Evolutionary conservation across 805 yeast genomes (phyloP), one percentile per base, ranked within the genome.

Genomic region (Tetrapisispora phaffii): DNA sequence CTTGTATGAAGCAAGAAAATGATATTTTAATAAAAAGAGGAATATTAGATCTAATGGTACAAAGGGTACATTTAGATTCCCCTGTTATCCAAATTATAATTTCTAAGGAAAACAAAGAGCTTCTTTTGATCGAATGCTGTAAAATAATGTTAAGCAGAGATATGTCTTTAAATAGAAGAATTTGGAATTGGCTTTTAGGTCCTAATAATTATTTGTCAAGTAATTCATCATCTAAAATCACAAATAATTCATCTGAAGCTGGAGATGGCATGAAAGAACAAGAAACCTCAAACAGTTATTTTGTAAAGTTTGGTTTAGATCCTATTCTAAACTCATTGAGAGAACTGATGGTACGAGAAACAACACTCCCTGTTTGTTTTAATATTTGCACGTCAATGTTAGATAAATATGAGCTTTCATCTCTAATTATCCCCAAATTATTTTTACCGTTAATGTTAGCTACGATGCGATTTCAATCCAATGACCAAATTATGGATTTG

Each of bases 321-420:
- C 59, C 71, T 1, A 62, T 89, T 9, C 56, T 71, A 0, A 53
- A 63, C 2, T 85, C 87, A 0, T 60, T 93, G 9, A 60, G 76
- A 32, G 68, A 69, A 6, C 60, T 76, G 47, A 63, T 82, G 2
- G 44, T 49, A 20, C 47, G 59, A 38, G 66, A 72, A 42, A 44
- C 54, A 5, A 48, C 56, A 23, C 65, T 76, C 1, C 32, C 55
- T 12, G 74, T 71, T 20, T 79, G 84, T 0, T 80, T 79, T 54
- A 76, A 73, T 39, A 80, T 90, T 7, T 73, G 87, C 2, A 66
- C 81, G 2, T 77, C 94, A 1, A 71, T 89, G 3, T 76, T 89
- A 79, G 97, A 93, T 58, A 77, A 87, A 50, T 93, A 97, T 97
- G 98, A 93, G 62, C 80, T 93, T 36, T 94, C 96, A 13, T 77